These are phyloP conservation scores for Phytomonas francai DNA, from an alignment of 208 protist species.

Conservation along the genomic window DNA sequence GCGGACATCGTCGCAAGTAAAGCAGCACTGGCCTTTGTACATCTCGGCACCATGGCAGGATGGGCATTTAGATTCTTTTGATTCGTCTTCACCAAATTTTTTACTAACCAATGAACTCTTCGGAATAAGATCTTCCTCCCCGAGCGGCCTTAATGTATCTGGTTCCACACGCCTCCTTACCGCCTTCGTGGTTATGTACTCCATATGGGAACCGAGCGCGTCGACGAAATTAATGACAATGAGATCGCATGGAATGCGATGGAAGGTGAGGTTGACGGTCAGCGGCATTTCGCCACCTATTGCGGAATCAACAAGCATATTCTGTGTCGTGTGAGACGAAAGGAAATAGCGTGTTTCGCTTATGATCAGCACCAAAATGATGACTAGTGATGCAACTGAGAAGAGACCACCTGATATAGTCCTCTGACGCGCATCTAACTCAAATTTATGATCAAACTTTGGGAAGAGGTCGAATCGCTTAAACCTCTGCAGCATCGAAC, in stretches of 20 bases:
- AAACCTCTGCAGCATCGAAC: conserved; percentile 23
- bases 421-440: conserved; percentile 60
- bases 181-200: conserved; percentile 22
- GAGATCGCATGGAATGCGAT: conserved; percentile 65
- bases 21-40: conserved; percentile 57
- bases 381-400: conserved; percentile 37
- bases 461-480: conserved; percentile 78
- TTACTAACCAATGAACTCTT: conserved; percentile 27
- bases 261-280: conserved; percentile 68
- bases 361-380: conserved; percentile 53
- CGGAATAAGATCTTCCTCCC: too few species aligned
- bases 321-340: conserved; percentile 43
- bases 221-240: conserved; percentile 70
- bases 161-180: conserved; percentile 50
- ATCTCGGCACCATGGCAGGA: conserved; percentile 75
- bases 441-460: conserved; percentile 85
- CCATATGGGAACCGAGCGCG: conserved; percentile 43
- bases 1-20: conserved; percentile 77
- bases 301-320: conserved; percentile 65
- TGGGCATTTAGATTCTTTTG: conserved; percentile 32
- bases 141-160: conserved; percentile 7
- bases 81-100: conserved; percentile 26
- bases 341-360: conserved; percentile 63
- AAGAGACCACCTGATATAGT: conserved; percentile 39
- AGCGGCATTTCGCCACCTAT: conserved; percentile 59